Evolutionary conservation across 495 filamentous ascomycete species (phyloP), one percentile per base, ranked within the genome.

Genomic region (Trichoderma virens): DNA sequence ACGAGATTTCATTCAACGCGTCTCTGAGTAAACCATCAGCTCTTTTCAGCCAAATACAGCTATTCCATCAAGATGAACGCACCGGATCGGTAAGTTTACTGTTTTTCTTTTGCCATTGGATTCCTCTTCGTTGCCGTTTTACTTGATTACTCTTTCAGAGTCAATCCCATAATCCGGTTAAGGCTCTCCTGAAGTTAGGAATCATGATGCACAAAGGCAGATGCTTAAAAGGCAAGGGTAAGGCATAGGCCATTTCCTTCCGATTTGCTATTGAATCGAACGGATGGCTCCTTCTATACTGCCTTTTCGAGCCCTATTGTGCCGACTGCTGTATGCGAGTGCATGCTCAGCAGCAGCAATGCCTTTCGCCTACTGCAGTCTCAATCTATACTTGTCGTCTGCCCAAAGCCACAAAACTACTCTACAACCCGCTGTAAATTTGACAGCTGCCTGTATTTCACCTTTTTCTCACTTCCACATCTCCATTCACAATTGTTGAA

Each of bases 21-120:
- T 56, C 25, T 16, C 16, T 56, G 51, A 30, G 11, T 18, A 25
- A 56, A 28, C 51, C 51, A 56, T 56, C 51, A 9, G 25, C 3
- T 5, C 11, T n/a, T 61, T 14, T 1, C 13, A 8, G 13, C 35
- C 28, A 3, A 35, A 23, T 11, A 11, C 35, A 18, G 5, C 20
- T 28, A 34, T 39, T 20, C 31, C 18, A 41, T 23, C 60, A 61
- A 72, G 25, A 90, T 90, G 87, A 90, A 90, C 73, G 88, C 88
- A 2, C 88, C 88, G 27, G 88, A 90, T 69, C 79, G 88, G 88
- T 84, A 64, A 67, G 82, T 76, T 16, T 16, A 28, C n/a, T 41
- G 8, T 18, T 64, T 68, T 43, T 65, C 60, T 64, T 56, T 43
- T 65, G 2, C 20, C 43, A 47, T 8, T 47, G n/a, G 0, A 47